phyloP scores from a whole-genome alignment of 257 asterid species.

The Scutellaria barbata region DNA sequence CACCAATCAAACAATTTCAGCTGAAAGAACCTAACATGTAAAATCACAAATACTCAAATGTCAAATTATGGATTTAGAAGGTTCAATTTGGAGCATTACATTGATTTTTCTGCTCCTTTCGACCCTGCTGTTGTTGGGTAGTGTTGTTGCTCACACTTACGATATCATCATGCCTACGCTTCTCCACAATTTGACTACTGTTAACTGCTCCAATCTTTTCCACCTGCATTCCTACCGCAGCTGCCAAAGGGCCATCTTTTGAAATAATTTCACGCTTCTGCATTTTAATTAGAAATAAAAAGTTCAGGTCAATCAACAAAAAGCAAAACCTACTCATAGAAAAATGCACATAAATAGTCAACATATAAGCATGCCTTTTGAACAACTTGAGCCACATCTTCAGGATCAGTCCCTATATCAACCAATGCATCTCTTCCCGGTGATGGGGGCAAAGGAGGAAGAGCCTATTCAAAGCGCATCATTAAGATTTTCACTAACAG shows the following conservation, averaged over 20 bases:
- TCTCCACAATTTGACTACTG: conserved; percentile 37
- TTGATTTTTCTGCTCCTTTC: conserved; percentile 47
- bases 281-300: conserved; percentile 20
- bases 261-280: conserved; percentile 40
- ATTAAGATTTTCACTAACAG: conserved; percentile 27
- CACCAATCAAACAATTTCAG: conserved; percentile 13
- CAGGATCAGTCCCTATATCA: conserved; percentile 26
- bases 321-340: background rate
- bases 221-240: conserved; percentile 28
- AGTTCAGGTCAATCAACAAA: conserved; percentile 18
- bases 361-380: conserved; percentile 38
- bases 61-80: conserved; percentile 16
- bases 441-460: conserved; percentile 45
- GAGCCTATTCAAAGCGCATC: conserved; percentile 41
- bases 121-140: conserved; percentile 38
- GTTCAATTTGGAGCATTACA: conserved; percentile 34
- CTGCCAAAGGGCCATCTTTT: conserved; percentile 28
- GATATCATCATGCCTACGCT: conserved; percentile 33
- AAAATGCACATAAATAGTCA: background rate
- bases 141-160: conserved; percentile 27
- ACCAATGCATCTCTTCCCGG: conserved; percentile 41
- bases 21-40: background rate
- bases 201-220: conserved; percentile 27
- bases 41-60: background rate
- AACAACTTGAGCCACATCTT: conserved; percentile 31